Base-by-base conservation (phyloP, 495 filamentous ascomycete species). In the Viridothelium virens region DNA sequence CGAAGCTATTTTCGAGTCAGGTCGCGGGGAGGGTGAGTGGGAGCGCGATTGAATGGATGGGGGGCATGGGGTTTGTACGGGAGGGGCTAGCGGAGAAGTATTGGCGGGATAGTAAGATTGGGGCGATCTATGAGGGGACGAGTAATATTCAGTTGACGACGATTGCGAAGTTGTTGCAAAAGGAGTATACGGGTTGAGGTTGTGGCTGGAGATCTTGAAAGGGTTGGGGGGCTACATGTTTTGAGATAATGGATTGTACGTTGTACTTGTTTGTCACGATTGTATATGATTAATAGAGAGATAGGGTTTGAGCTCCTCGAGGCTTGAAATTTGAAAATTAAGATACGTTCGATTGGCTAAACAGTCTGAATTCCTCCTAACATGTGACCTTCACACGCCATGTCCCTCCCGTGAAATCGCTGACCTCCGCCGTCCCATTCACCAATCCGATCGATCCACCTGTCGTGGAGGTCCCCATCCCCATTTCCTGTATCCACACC, bases 61-160 rank as follows among this genome's bases (percentile, higher is more conserved):
- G 94, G 41, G 94, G 94, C 63, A 97, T 96, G 94, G 86, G 86
- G 7, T 99, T 99, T 71, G 94, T 97, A 46, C 82, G 94, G 48
- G 94, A 99, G 76, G 94, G 94, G 2, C 86, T 96, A 68, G 94
- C 95, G 3, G 94, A 99, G 87, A 99, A 99, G 85, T 95, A 88
- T 80, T 99, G 87, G 82, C 83, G 94, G 33, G 94, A 99, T 76
- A 93, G 90, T 80, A 99, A 97, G 86, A 99, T 99, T 74, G 94
- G 94, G 1, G 91, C 91, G 56, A 97, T 99, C 69, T 97, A 99
- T 79, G 94, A 99, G 82, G 94, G 94, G 50, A 96, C 92, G 64
- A 91, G 89, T 74, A 86, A 86, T 70, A 87, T 86, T 63, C 92
- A 95, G 77, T 77, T 97, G 74, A 89, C 90, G 77, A 98, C 94